Percentiles rank a stretch among this genome's conserved stretches.
phyloP scores from a whole-genome alignment of 2,329 filamentous ascomycete species.

The Aspergillus sp. region DNA sequence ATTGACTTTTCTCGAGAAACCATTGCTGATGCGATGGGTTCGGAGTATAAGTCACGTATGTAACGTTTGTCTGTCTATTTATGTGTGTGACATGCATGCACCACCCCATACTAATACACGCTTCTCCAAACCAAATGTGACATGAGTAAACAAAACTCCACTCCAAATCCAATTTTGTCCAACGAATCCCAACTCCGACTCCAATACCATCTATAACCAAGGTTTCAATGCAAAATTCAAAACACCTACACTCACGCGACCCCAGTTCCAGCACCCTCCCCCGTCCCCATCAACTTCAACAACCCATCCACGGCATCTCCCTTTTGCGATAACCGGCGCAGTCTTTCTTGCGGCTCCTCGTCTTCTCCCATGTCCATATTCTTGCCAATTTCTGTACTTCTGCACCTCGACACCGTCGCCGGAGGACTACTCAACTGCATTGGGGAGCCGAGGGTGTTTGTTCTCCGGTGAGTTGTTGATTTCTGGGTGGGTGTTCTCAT shows the following conservation, averaged over 20 bases:
- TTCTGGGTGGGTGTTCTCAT: constrained; percentile 26
- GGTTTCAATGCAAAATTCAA: too few relatives aligned
- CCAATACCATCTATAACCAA: too few relatives aligned
- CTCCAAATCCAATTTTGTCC: too few relatives aligned
- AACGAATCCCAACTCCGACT: too few relatives aligned
- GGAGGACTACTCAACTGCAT: constrained; percentile 42
- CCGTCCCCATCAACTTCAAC: constrained; percentile 43
- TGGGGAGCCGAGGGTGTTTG: constrained; percentile 24
- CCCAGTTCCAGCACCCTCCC: constrained; percentile 13
- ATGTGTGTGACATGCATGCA: too few relatives aligned
- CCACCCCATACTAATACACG: too few relatives aligned
- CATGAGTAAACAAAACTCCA: too few relatives aligned
- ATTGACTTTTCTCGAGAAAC: background rate
- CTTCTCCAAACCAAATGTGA: too few relatives aligned
- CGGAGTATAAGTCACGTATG: too few relatives aligned
- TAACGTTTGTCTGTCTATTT: too few relatives aligned
- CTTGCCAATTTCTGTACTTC: background rate
- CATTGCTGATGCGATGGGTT: too few relatives aligned
- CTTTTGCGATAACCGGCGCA: constrained; percentile 26
- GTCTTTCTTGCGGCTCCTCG: background rate
- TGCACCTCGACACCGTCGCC: constrained; percentile 27
- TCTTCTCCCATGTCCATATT: constrained; percentile 16
- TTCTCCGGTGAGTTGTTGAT: background rate
- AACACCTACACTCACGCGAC: constrained; percentile 10
- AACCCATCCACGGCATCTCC: constrained; percentile 44